Percentiles rank a stretch among this genome's conserved stretches.
Conservation (phyloP, 306 rosid genomes). For the Trichosanthes cucumerina region DNA sequence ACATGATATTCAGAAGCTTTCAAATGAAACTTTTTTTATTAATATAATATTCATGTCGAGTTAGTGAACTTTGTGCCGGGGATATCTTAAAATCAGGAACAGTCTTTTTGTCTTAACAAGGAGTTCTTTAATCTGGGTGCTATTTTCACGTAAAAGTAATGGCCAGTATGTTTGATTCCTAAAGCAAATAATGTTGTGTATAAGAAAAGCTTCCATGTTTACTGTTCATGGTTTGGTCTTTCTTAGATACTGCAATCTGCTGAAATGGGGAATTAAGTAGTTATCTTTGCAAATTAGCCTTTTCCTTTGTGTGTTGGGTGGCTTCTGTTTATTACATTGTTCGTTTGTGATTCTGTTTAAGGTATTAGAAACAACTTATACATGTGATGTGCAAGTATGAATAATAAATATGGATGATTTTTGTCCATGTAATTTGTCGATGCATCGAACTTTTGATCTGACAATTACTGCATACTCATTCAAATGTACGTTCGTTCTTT, state of each 20-base stretch:
- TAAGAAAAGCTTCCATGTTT: neutral
- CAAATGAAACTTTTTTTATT: neutral
- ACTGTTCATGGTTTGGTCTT: neutral
- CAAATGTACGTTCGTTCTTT: slow-evolving; percentile 3
- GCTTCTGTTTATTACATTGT: neutral
- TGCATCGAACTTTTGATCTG: neutral
- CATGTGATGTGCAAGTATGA: neutral
- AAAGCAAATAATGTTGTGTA: neutral
- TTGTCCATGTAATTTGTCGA: neutral
- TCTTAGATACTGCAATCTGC: neutral
- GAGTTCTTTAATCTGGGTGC: neutral
- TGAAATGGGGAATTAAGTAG: neutral
- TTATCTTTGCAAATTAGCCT: neutral
- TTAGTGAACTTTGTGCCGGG: neutral
- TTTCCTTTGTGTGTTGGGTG: neutral
- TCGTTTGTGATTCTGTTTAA: neutral
- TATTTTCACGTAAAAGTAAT: neutral
- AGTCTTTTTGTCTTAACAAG: neutral
- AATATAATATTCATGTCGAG: neutral
- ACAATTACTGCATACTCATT: neutral
- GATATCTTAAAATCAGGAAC: neutral
- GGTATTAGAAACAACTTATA: neutral
- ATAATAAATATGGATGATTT: neutral
- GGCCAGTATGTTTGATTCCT: neutral
- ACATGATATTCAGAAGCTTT: neutral